Conservation (phyloP, 1,284 basidiomycete species). For the Malassezia globosa region DNA sequence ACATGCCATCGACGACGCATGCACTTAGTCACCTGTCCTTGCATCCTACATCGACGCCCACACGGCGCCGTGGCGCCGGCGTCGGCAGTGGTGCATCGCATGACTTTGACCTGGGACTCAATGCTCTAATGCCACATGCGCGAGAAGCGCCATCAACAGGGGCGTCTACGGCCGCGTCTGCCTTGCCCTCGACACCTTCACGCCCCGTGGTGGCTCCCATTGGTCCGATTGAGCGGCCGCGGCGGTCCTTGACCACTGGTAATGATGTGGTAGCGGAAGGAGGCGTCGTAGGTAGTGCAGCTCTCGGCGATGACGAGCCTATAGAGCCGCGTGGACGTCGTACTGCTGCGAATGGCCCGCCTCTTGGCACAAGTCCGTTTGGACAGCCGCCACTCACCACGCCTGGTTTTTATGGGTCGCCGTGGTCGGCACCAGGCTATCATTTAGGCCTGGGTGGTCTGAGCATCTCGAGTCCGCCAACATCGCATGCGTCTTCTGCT, state of each 20-base stretch:
- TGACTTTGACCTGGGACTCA: conserved; percentile 6
- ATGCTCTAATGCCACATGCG: too few relatives aligned
- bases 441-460: conserved; percentile 14
- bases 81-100: background rate
- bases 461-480: conserved; percentile 15
- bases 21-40: conserved; percentile 8
- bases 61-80: background rate
- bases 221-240: conserved; percentile 43
- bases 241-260: conserved; percentile 19
- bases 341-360: conserved; percentile 26
- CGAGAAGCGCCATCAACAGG: background rate
- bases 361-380: conserved; percentile 23
- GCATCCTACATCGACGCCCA: background rate
- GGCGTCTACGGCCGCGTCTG: background rate
- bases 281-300: conserved; percentile 43
- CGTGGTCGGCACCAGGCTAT: conserved; percentile 13
- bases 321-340: conserved; percentile 37
- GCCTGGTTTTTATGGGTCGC: conserved; percentile 10
- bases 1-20: background rate
- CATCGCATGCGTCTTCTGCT: background rate
- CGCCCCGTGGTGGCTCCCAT: conserved; percentile 28
- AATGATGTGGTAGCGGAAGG: conserved; percentile 20
- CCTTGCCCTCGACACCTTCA: conserved; percentile 1
- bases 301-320: conserved; percentile 44
- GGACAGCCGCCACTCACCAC: conserved; percentile 22